Conservation (phyloP, 495 filamentous ascomycete genomes). For the Physcia stellaris region DNA sequence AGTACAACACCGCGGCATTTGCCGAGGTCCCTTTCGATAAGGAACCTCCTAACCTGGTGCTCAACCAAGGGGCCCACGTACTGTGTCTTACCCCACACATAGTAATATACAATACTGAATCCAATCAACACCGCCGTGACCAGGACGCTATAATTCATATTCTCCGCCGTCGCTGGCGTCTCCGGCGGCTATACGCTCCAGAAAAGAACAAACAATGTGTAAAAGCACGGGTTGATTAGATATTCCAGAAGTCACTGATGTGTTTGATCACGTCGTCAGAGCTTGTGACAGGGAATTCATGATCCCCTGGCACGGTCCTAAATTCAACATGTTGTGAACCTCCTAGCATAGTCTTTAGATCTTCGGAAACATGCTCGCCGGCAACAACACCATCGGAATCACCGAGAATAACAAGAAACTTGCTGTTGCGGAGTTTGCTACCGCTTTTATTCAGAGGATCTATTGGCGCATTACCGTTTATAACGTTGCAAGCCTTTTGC, state of each 20-base stretch:
- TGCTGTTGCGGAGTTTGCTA: conserved; percentile 15
- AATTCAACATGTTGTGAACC: conserved; percentile 24
- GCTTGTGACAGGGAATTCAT: conserved; percentile 38
- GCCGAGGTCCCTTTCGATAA: not conserved
- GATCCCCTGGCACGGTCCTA: conserved; percentile 29
- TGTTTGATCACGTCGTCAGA: conserved; percentile 22
- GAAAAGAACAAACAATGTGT: too few relatives aligned
- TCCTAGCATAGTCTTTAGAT: conserved; percentile 29
- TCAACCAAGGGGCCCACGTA: conserved; percentile 21
- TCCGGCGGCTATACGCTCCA: too few relatives aligned
- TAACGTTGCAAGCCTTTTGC: conserved; percentile 23
- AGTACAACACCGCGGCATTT: too few relatives aligned
- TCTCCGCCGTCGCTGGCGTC: conserved; percentile 25
- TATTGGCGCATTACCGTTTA: conserved; percentile 11
- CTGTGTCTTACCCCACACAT: conserved; percentile 23
- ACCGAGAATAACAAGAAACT: conserved; percentile 35
- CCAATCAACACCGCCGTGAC: conserved; percentile 27
- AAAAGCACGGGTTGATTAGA: too few relatives aligned
- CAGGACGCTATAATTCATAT: conserved; percentile 33
- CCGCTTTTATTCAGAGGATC: not conserved
- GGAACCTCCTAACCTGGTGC: not conserved
- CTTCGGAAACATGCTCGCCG: conserved; percentile 27
- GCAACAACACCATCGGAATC: conserved; percentile 35
- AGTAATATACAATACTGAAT: conserved; percentile 28
- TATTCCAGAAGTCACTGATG: conserved; percentile 30